Percentiles rank a stretch among this genome's conserved stretches.
Conservation (phyloP, 345 rosid species). For the Lenwebbia sp. region DNA sequence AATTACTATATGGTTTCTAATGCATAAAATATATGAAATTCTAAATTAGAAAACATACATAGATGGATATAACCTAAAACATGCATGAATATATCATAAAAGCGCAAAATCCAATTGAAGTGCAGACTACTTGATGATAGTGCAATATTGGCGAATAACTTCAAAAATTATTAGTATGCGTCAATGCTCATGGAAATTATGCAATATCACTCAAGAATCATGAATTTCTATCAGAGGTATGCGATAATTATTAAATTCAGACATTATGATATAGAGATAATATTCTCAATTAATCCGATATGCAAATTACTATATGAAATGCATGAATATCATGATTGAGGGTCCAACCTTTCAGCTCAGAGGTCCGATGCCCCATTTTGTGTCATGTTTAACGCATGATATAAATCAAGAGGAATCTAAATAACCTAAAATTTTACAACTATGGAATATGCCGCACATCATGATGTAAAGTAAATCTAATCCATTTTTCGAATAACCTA, state of each 20-base stretch:
- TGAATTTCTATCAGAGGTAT: too few species aligned
- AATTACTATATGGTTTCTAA: neutral
- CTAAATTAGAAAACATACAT: neutral
- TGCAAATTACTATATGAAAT: neutral
- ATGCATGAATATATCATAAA: neutral
- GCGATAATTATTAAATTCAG: too few species aligned
- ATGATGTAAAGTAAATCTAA: neutral
- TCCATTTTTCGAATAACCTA: neutral
- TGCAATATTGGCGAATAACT: neutral
- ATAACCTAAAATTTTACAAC: neutral
- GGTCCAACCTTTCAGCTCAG: neutral
- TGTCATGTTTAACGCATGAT: neutral
- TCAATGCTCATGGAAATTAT: neutral
- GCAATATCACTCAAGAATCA: neutral
- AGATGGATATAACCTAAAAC: neutral
- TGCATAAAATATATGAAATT: neutral
- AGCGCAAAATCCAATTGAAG: neutral
- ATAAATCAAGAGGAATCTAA: neutral
- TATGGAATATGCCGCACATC: neutral
- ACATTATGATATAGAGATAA: too few species aligned
- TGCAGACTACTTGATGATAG: neutral
- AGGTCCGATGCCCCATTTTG: neutral
- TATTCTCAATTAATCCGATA: too few species aligned
- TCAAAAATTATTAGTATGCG: neutral
- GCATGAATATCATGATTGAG: neutral